phyloP scores from a whole-genome alignment of 2,329 filamentous ascomycete genomes.

The Parastagonospora avenae region DNA sequence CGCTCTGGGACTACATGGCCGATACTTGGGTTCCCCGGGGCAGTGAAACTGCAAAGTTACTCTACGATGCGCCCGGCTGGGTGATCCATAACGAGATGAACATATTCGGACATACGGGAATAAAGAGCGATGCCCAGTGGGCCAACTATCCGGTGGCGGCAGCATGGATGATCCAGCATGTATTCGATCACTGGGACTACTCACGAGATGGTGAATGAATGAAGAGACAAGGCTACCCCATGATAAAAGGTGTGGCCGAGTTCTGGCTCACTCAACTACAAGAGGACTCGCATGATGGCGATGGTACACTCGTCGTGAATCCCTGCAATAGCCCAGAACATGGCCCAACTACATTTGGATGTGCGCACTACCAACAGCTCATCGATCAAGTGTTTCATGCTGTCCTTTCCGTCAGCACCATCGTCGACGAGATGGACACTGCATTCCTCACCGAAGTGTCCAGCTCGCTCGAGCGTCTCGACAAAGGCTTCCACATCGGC shows the following conservation, averaged over 20 bases:
- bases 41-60: constrained; percentile 56
- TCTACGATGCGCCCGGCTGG: constrained; percentile 63
- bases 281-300: constrained; percentile 56
- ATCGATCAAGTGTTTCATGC: constrained; percentile 49
- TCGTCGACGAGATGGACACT: constrained; percentile 32
- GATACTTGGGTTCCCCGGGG: constrained; percentile 61
- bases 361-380: constrained; percentile 60
- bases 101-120: constrained; percentile 62
- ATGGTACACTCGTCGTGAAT: constrained; percentile 60
- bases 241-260: constrained; percentile 59
- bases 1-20: constrained; percentile 60
- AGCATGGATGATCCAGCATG: constrained; percentile 66
- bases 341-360: constrained; percentile 58
- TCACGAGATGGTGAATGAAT: constrained; percentile 55
- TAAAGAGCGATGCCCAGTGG: constrained; percentile 53
- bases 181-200: constrained; percentile 64
- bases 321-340: constrained; percentile 66
- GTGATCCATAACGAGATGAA: constrained; percentile 64
- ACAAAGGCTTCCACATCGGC: constrained; percentile 57
- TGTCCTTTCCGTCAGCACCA: constrained; percentile 23
- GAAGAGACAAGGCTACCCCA: constrained; percentile 54
- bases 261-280: constrained; percentile 64
- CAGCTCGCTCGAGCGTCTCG: constrained; percentile 52
- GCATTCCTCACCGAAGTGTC: constrained; percentile 47
- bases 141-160: constrained; percentile 54